Percentiles rank a stretch among this genome's conserved stretches.
phyloP scores from a whole-genome alignment of 768 basidiomycete genomes.

The Sistotremastrum suecicum region DNA sequence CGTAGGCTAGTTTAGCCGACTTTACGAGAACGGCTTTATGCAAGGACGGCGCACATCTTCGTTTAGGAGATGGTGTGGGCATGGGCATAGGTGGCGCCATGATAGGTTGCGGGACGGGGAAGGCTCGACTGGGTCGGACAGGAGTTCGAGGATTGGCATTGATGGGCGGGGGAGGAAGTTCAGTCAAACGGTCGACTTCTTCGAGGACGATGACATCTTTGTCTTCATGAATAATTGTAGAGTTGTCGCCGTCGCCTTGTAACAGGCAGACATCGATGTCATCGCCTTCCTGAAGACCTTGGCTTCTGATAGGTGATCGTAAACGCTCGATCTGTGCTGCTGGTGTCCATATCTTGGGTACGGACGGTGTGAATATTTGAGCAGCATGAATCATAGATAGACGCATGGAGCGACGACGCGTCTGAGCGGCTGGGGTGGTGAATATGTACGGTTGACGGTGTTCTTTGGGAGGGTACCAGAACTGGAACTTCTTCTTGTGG shows the following conservation, averaged over 20 bases:
- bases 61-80: conserved; percentile 13
- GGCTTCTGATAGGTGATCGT: conserved; percentile 3
- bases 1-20: conserved; percentile 47
- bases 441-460: conserved; percentile 34
- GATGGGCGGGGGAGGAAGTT: conserved; percentile 2
- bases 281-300: conserved; percentile 25
- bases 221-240: conserved; percentile 56
- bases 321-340: conserved; percentile 11
- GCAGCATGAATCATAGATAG: conserved; percentile 67
- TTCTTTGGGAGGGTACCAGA: conserved; percentile 64
- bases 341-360: conserved; percentile 11
- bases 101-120: conserved; percentile 11
- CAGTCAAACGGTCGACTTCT: conserved; percentile 30
- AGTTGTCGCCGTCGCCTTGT: conserved; percentile 51
- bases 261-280: conserved; percentile 34
- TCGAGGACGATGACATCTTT: conserved; percentile 61
- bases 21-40: conserved; percentile 60
- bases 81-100: not conserved
- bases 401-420: conserved; percentile 33
- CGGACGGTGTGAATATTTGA: conserved; percentile 51
- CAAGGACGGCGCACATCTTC: conserved; percentile 26
- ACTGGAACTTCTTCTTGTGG: conserved; percentile 54
- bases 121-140: conserved; percentile 2
- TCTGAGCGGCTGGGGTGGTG: conserved; percentile 27
- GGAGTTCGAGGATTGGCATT: conserved; percentile 6